Conservation (phyloP, 2,329 filamentous ascomycete species). For the Cladosporium sp. region DNA sequence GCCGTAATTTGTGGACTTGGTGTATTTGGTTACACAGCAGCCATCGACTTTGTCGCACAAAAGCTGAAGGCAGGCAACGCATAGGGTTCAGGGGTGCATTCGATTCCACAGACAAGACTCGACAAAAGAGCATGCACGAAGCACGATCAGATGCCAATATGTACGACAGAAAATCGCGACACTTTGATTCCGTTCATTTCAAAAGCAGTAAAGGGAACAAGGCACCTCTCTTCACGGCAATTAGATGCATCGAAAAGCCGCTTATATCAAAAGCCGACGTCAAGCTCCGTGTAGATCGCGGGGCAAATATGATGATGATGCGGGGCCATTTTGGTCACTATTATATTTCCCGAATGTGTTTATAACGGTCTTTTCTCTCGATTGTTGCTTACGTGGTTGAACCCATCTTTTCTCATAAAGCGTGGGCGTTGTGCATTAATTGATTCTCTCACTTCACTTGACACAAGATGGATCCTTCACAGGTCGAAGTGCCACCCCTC, state of each 20-base stretch:
- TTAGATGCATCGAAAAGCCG: background rate
- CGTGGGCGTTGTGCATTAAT: too few species aligned
- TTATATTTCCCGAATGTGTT: background rate
- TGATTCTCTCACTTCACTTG: too few species aligned
- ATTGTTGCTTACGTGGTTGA: background rate
- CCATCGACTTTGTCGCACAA: constrained; percentile 39
- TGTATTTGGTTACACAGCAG: constrained; percentile 44
- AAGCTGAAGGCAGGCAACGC: constrained; percentile 16
- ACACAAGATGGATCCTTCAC: constrained; percentile 39
- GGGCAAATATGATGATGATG: background rate
- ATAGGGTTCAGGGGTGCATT: too few species aligned
- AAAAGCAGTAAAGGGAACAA: background rate
- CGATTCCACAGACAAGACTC: too few species aligned
- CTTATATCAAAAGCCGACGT: constrained; percentile 8
- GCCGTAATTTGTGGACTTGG: constrained; percentile 68
- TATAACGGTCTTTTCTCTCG: background rate
- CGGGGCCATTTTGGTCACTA: background rate
- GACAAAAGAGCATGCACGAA: too few species aligned
- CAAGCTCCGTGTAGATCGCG: background rate
- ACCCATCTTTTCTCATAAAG: too few species aligned
- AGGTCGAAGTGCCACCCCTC: constrained; percentile 49
- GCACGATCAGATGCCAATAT: too few species aligned
- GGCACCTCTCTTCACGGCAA: background rate
- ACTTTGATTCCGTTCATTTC: too few species aligned
- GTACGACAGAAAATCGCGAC: too few species aligned